Percentiles rank a stretch among this genome's conserved stretches.
Conservation (phyloP, 768 basidiomycete genomes). For the Leccinum broughii region DNA sequence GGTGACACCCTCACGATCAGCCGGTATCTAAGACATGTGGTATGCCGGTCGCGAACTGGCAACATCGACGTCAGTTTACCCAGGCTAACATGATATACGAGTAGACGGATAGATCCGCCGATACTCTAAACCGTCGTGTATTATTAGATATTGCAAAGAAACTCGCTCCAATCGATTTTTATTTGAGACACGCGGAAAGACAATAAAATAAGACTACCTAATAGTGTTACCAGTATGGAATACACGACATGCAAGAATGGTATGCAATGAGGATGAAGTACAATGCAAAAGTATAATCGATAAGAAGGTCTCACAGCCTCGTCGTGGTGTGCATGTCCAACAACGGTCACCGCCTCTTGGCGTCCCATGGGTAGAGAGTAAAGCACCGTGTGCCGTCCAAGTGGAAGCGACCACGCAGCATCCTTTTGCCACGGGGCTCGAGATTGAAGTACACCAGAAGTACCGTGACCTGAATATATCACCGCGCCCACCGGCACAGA, state of each 20-base stretch:
- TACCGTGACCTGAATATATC: no score
- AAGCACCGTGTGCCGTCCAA: neutral
- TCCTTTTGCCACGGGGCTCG: neutral
- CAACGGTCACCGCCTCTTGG: conserved; percentile 21
- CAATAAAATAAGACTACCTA: neutral
- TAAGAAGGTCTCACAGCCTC: conserved; percentile 1
- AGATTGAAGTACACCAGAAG: no score
- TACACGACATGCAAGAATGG: conserved; percentile 12
- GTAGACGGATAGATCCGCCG: conserved; percentile 38
- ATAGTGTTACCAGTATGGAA: conserved; percentile 1
- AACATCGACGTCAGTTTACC: no score
- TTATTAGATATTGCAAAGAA: conserved; percentile 12
- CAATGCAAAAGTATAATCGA: conserved; percentile 17
- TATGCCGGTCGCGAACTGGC: no score
- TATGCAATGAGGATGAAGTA: conserved; percentile 29
- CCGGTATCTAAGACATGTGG: no score
- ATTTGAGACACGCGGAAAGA: neutral
- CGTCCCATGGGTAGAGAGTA: conserved; percentile 28
- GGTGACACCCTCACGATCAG: no score
- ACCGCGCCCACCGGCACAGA: no score
- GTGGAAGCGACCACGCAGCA: conserved; percentile 5
- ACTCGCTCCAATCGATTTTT: neutral
- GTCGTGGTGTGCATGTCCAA: conserved; percentile 6
- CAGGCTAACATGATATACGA: conserved; percentile 68
- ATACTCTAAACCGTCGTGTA: conserved; percentile 14